Conservation (phyloP, 768 basidiomycete genomes). For the Kwoniella dendrophila region DNA sequence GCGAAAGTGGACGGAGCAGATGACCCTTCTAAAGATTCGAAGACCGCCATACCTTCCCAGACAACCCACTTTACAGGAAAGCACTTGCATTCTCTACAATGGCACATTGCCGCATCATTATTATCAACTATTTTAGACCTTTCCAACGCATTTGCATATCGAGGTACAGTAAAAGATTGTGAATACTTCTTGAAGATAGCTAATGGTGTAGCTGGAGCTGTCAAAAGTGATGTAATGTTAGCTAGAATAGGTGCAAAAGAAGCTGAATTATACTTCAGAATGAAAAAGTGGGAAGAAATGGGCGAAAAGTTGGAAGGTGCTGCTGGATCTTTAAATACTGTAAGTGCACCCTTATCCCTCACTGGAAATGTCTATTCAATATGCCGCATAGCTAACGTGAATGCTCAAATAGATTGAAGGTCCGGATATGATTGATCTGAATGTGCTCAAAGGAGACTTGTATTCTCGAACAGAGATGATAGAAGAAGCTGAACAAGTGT, state of each 20-base stretch:
- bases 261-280: conserved; percentile 70
- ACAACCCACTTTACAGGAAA: conserved; percentile 52
- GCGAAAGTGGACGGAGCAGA: conserved; percentile 31
- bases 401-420: conserved; percentile 28
- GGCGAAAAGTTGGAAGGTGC: conserved; percentile 57
- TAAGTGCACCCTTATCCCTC: conserved; percentile 9
- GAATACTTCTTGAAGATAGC: conserved; percentile 82
- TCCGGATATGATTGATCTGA: conserved; percentile 39
- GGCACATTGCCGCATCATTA: conserved; percentile 65
- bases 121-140: conserved; percentile 69
- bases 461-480: conserved; percentile 49
- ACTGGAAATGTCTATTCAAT: neutral
- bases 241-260: conserved; percentile 69
- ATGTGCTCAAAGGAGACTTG: conserved; percentile 41
- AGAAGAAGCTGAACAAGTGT: conserved; percentile 63
- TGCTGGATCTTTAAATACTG: conserved; percentile 17
- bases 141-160: conserved; percentile 65
- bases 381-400: conserved; percentile 5
- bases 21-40: conserved; percentile 44
- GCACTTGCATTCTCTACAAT: conserved; percentile 66
- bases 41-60: conserved; percentile 25
- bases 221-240: conserved; percentile 68
- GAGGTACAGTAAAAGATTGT: conserved; percentile 82
- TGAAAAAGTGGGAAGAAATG: conserved; percentile 51
- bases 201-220: conserved; percentile 68